A percentile compares a stretch with the other conserved stretches of the same genome.
Evolutionary conservation across 805 yeast genomes (phyloP).

Genomic region (Saturnispora serradocipensis): DNA sequence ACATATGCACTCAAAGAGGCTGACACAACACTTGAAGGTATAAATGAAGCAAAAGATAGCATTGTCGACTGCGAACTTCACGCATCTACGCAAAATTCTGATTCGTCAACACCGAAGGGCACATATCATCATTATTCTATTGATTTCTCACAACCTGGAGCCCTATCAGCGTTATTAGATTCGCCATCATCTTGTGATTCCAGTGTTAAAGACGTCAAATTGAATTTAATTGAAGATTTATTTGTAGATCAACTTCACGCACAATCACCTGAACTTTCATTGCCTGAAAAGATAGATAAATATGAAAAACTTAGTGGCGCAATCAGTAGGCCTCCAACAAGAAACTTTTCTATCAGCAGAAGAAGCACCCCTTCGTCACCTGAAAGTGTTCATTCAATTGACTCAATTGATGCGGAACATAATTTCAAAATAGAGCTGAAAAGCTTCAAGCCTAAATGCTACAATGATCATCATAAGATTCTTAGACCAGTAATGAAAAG

Average conservation of each 20-base stretch:
- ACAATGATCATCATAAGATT: slow-evolving; percentile 1
- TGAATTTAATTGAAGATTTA: not conserved
- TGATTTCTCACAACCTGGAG: slow-evolving; percentile 9
- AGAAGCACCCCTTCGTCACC: slow-evolving; percentile 11
- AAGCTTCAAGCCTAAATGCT: not conserved
- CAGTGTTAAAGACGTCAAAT: not conserved
- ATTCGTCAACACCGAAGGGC: not conserved
- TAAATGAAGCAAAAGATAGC: not conserved
- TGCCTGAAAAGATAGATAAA: slow-evolving; percentile 23
- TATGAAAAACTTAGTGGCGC: slow-evolving; percentile 24
- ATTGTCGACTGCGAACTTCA: not conserved
- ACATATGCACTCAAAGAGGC: not conserved
- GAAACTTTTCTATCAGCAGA: slow-evolving; percentile 10
- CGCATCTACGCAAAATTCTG: not conserved
- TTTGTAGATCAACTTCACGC: not conserved
- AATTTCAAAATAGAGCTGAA: not conserved
- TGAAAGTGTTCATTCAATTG: not conserved
- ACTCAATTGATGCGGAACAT: slow-evolving; percentile 1
- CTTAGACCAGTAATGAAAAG: slow-evolving; percentile 11
- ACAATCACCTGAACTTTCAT: slow-evolving; percentile 2
- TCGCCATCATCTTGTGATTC: slow-evolving; percentile 12
- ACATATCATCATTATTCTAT: not conserved
- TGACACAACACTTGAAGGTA: not conserved
- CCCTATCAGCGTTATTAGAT: slow-evolving; percentile 11
- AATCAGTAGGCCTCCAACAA: slow-evolving; percentile 7